phyloP scores from a whole-genome alignment of 1,284 basidiomycete genomes.

The Singerocomus inundabilis region DNA sequence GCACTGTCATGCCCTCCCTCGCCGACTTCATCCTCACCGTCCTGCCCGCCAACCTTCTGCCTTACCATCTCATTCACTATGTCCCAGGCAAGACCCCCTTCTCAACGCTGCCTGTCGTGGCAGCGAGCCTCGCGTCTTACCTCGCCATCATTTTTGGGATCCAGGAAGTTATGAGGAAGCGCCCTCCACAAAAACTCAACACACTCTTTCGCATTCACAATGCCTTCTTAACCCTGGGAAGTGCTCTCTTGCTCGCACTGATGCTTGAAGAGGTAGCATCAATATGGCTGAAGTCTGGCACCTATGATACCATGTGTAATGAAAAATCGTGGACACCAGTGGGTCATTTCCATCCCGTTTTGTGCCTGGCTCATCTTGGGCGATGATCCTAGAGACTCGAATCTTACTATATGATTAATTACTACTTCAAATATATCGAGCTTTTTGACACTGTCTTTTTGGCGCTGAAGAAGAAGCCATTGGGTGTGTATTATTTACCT shows the following conservation, averaged over 20 bases:
- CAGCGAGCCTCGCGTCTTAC: slow-evolving; percentile 73
- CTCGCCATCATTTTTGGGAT: slow-evolving; percentile 88
- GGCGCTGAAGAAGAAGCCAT: slow-evolving; percentile 96
- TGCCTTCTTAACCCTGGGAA: slow-evolving; percentile 81
- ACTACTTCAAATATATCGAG: slow-evolving; percentile 95
- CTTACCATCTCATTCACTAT: slow-evolving; percentile 65
- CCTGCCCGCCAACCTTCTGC: slow-evolving; percentile 55
- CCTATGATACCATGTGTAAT: slow-evolving; percentile 81
- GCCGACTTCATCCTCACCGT: slow-evolving; percentile 66
- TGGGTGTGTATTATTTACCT: slow-evolving; percentile 55
- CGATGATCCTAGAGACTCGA: slow-evolving; percentile 61
- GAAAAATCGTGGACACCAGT: slow-evolving; percentile 82
- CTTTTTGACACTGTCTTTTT: slow-evolving; percentile 96
- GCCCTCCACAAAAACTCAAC: slow-evolving; percentile 76
- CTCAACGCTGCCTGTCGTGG: slow-evolving; percentile 75
- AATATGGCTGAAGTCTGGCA: slow-evolving; percentile 65
- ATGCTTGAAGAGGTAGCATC: slow-evolving; percentile 91
- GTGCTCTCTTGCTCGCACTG: slow-evolving; percentile 75
- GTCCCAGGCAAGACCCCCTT: slow-evolving; percentile 74
- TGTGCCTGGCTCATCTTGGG: slow-evolving; percentile 8
- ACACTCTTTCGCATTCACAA: slow-evolving; percentile 93
- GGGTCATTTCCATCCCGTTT: slow-evolving; percentile 32
- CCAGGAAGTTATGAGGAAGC: slow-evolving; percentile 81
- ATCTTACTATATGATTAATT: slow-evolving; percentile 98
- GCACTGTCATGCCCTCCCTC: slow-evolving; percentile 61